These are phyloP conservation scores for Clohesyomyces aquaticus DNA, from an alignment of 495 filamentous ascomycete genomes.

Conservation along the genomic window DNA sequence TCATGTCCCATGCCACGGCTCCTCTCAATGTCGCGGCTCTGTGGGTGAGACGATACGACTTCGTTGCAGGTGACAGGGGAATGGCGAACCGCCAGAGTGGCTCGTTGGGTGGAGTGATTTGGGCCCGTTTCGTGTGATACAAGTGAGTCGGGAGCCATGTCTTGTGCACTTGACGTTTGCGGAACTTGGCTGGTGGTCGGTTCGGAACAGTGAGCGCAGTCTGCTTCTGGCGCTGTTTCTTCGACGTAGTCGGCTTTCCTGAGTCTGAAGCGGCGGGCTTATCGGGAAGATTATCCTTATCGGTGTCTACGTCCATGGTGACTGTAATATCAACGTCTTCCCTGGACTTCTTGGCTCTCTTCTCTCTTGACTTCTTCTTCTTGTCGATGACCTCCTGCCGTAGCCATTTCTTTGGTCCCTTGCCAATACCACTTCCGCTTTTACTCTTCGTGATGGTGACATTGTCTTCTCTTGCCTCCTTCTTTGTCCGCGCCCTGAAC, in stretches of 20 bases:
- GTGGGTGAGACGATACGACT: constrained; percentile 86
- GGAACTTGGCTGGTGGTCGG: constrained; percentile 69
- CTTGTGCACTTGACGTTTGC: constrained; percentile 85
- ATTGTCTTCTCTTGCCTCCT: constrained; percentile 90
- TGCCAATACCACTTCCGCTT: constrained; percentile 69
- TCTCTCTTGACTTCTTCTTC: constrained; percentile 58
- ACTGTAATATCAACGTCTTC: constrained; percentile 16
- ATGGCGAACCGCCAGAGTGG: constrained; percentile 89
- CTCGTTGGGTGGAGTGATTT: constrained; percentile 75
- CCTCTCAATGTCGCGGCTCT: constrained; percentile 71
- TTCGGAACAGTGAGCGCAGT: constrained; percentile 69
- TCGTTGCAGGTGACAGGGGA: constrained; percentile 81
- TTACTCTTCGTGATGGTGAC: constrained; percentile 79
- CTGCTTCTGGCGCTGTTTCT: constrained; percentile 45
- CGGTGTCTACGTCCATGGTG: not conserved
- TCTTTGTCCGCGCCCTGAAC: constrained; percentile 68
- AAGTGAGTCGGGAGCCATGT: constrained; percentile 94
- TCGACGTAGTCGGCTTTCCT: not conserved
- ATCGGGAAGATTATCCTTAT: not conserved
- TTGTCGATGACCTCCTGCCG: constrained; percentile 81
- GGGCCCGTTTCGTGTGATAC: constrained; percentile 90
- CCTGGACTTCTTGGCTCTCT: constrained; percentile 33
- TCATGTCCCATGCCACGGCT: constrained; percentile 87
- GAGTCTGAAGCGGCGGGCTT: constrained; percentile 1
- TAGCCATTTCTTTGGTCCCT: constrained; percentile 60